Conservation (phyloP, 1,284 basidiomycete genomes). For the Chalciporus sp. region DNA sequence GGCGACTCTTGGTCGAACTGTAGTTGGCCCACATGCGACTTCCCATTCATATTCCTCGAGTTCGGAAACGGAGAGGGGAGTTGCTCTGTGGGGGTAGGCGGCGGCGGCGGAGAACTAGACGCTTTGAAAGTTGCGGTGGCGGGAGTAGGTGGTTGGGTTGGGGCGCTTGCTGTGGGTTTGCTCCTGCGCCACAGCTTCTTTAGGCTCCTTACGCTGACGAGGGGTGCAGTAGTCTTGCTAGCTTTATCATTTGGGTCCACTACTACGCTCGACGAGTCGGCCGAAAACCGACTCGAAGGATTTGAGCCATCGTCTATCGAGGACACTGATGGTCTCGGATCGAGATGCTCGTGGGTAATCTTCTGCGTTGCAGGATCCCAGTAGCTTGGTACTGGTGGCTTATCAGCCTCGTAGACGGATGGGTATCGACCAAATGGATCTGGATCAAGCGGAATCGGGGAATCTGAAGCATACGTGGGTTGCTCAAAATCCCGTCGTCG, state of each 20-base stretch:
- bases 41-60: conserved; percentile 20
- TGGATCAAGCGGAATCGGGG: conserved; percentile 69
- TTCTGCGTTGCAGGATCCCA: conserved; percentile 42
- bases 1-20: conserved; percentile 69
- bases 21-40: conserved; percentile 43
- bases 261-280: conserved; percentile 59
- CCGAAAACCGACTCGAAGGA: conserved; percentile 69
- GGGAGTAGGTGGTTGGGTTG: conserved; percentile 31
- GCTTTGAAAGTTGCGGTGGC: conserved; percentile 29
- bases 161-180: conserved; percentile 47
- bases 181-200: conserved; percentile 77
- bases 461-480: conserved; percentile 50
- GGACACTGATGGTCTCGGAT: conserved; percentile 27
- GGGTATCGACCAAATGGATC: conserved; percentile 77
- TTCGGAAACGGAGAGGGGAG: conserved; percentile 15
- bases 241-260: conserved; percentile 22
- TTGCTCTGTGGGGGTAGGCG: conserved; percentile 27
- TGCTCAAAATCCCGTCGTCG: conserved; percentile 56
- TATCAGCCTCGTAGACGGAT: conserved; percentile 44
- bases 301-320: conserved; percentile 27
- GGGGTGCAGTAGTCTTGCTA: conserved; percentile 33
- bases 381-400: conserved; percentile 34
- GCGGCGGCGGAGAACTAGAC: conserved; percentile 14
- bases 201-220: conserved; percentile 68
- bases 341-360: conserved; percentile 19